Conservation (phyloP, 108 stramenopile genomes). For the Halocafeteria seosinensis region DNA sequence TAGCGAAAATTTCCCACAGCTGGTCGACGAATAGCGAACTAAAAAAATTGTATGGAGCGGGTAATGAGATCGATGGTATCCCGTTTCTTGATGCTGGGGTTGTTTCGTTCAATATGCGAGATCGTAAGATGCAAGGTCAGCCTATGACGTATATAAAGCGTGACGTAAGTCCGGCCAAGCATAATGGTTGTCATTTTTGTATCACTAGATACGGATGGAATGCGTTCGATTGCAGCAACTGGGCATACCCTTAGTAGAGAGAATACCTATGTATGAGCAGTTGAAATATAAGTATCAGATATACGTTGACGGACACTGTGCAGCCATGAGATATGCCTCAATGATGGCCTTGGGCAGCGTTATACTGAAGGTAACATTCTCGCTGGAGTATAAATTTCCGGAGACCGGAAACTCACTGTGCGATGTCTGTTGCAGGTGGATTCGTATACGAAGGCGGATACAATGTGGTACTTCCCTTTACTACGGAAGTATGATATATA, state of each 20-base stretch:
- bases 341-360: conserved; percentile 97
- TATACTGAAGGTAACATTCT: conserved; percentile 76
- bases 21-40: conserved; percentile 12
- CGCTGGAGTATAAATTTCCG: too few species aligned
- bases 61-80: conserved; percentile 66
- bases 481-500: conserved; percentile 53
- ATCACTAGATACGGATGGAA: too few species aligned
- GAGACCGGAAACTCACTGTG: too few species aligned
- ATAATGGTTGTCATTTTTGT: too few species aligned
- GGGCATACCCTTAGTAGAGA: conserved; percentile 31
- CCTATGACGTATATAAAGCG: conserved; percentile 58
- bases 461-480: conserved; percentile 97
- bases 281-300: conserved; percentile 85
- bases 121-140: conserved; percentile 66
- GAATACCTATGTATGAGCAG: conserved; percentile 96
- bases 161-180: too few species aligned
- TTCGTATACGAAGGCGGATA: too few species aligned
- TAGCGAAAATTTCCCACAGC: conserved; percentile 14
- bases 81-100: conserved; percentile 86
- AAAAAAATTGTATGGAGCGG: conserved; percentile 54
- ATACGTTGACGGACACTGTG: conserved; percentile 97
- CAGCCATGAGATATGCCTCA: conserved; percentile 96
- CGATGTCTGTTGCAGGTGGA: too few species aligned
- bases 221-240: too few species aligned
- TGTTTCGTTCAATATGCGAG: conserved; percentile 87